A percentile compares a stretch with the other conserved stretches of the same genome.
These are phyloP conservation scores for Ophiosphaerella narmari DNA, from an alignment of 2,329 filamentous ascomycete genomes.

Conservation along the genomic window DNA sequence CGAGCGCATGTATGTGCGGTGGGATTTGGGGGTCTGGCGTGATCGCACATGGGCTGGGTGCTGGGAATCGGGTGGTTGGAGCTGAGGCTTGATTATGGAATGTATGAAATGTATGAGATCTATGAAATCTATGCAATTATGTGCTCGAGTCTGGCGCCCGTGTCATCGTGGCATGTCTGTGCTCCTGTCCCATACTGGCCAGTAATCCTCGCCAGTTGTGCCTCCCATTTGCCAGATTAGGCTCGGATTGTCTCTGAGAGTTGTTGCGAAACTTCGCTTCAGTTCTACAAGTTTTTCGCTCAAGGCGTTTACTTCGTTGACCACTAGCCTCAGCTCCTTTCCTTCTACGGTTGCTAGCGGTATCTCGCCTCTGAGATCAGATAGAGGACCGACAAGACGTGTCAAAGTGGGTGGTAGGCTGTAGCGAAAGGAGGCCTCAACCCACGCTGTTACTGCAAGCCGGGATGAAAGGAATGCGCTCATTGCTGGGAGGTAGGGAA, in stretches of 20 bases:
- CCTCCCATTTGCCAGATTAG: conserved; percentile 34
- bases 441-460: conserved; percentile 34
- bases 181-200: conserved; percentile 20
- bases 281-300: conserved; percentile 29
- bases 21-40: background rate
- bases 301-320: conserved; percentile 26
- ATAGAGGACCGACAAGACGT: conserved; percentile 32
- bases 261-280: conserved; percentile 24
- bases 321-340: conserved; percentile 29
- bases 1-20: background rate
- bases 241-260: conserved; percentile 29
- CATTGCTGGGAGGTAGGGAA: conserved; percentile 31
- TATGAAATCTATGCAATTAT: no score
- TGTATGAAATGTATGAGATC: no score
- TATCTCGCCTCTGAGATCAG: conserved; percentile 22
- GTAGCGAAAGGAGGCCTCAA: conserved; percentile 40
- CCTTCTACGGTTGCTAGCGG: conserved; percentile 29
- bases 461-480: conserved; percentile 32
- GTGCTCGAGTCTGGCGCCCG: no score
- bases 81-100: no score
- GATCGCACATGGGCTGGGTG: background rate
- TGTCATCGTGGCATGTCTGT: conserved; percentile 2
- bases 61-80: background rate
- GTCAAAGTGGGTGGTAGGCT: conserved; percentile 36
- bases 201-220: conserved; percentile 10